Conservation (phyloP, 495 filamentous ascomycete genomes). For the Choiromyces venosus region DNA sequence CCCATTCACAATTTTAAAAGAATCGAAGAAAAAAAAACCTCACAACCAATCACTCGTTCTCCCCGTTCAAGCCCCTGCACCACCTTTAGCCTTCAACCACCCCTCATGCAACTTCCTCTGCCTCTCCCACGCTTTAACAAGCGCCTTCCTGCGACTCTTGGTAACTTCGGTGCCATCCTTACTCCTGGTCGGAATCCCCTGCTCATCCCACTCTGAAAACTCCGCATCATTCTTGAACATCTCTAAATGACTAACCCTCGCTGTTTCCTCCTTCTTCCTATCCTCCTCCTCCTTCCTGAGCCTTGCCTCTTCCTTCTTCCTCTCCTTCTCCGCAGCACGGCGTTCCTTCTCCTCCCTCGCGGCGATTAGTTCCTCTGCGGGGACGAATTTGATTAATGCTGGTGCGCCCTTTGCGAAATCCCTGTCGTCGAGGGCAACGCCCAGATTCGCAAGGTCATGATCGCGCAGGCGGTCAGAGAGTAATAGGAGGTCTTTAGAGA, state of each 20-base stretch:
- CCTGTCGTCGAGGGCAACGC: constrained; percentile 83
- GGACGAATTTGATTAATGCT: constrained; percentile 77
- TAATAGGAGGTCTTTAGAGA: constrained; percentile 57
- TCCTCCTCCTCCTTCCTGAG: constrained; percentile 52
- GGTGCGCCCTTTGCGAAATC: constrained; percentile 54
- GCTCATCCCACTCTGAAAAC: constrained; percentile 76
- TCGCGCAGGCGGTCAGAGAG: constrained; percentile 79
- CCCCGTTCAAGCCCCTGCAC: not conserved
- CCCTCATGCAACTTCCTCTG: constrained; percentile 80
- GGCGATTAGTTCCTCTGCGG: constrained; percentile 63
- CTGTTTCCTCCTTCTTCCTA: constrained; percentile 51
- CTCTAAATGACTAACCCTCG: constrained; percentile 37
- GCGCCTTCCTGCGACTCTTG: constrained; percentile 74
- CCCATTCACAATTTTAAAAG: not conserved
- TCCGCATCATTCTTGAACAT: constrained; percentile 68
- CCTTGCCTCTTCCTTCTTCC: constrained; percentile 58
- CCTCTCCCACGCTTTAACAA: constrained; percentile 85
- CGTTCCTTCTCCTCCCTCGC: constrained; percentile 64
- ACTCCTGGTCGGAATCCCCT: constrained; percentile 75
- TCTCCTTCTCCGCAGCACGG: constrained; percentile 51
- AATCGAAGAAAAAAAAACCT: not conserved
- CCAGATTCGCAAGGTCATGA: constrained; percentile 67
- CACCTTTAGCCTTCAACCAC: constrained; percentile 10
- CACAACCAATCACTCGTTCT: not conserved
- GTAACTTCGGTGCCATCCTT: constrained; percentile 70